Base-by-base conservation (phyloP, 352 stramenopile genomes). In the Pilasporangium apinafurcum region DNA sequence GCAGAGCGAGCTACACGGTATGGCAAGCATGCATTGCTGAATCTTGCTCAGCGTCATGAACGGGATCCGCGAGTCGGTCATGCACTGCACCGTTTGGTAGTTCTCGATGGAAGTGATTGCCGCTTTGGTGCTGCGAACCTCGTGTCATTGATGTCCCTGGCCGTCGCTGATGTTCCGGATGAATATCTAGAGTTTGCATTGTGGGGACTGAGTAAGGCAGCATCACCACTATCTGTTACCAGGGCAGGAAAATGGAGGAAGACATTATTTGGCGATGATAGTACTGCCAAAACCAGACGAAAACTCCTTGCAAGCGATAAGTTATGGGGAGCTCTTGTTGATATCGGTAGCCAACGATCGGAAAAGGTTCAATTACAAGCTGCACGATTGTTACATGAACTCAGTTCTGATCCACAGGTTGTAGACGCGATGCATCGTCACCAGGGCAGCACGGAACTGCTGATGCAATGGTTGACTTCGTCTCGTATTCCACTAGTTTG, bases 71-170 rank as follows among this genome's bases (percentile, higher is more conserved):
- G 77, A 5, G 51, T 89, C 17, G 77, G 77, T 2, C 48, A 66
- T 1, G 77, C 77, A 10, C 57, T 89, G 24, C 63, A 62, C 31
- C 59, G 44, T 6, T 44, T 89, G n/a, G 75, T 82, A 8, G 18
- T 62, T 14, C 44, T 73, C 24, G 59, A 83, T 28, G 48, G 42
- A 14, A 46, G 59, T 5, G 56, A 62, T 8, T 68, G 53, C 37
- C 57, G 61, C 12, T 89, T 86, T 34, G 77, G 77, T 4, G 65
- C 77, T 1, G 73, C 77, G 1, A 82, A 89, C 43, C 59, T 89
- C 8, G 67, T 74, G 10, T 89, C 77, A 7, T 53, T 89, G 12
- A 38, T 89, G 18, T 67, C 77, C 0, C 53, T 89, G 8, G 77
- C 69, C 0, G 66, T 83, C 7, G 51, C 69, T n/a, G 52, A 75